Conservation (phyloP, 2,329 filamentous ascomycete genomes). For the Metarhizium anisopliae region DNA sequence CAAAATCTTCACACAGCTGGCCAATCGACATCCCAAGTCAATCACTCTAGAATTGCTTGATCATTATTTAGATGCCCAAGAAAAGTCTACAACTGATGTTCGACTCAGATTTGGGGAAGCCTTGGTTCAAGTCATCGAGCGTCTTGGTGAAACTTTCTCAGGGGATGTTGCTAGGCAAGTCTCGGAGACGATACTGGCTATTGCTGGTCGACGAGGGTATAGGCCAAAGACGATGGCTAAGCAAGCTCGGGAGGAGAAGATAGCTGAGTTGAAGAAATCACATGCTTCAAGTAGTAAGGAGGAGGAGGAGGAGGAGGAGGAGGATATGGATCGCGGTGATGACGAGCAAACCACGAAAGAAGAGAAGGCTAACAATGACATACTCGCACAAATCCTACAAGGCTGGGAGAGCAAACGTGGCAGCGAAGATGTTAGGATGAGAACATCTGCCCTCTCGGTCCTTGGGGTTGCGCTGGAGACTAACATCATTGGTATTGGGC, state of each 20-base stretch:
- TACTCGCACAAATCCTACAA: conserved; percentile 49
- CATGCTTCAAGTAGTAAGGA: conserved; percentile 35
- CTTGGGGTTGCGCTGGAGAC: conserved; percentile 51
- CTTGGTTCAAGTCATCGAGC: conserved; percentile 54
- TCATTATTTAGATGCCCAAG: conserved; percentile 55
- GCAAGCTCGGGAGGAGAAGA: conserved; percentile 41
- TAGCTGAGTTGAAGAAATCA: conserved; percentile 36
- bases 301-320: conserved; percentile 41
- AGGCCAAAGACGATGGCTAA: conserved; percentile 50
- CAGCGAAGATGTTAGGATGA: conserved; percentile 60
- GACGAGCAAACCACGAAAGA: conserved; percentile 38
- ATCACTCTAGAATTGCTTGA: conserved; percentile 56
- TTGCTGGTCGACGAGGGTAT: conserved; percentile 54
- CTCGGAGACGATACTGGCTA: conserved; percentile 49
- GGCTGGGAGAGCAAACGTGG: conserved; percentile 61
- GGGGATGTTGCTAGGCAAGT: conserved; percentile 43
- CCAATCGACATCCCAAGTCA: conserved; percentile 51
- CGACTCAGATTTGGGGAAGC: conserved; percentile 63
- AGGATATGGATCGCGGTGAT: conserved; percentile 29
- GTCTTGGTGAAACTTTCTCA: conserved; percentile 45
- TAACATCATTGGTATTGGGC: conserved; percentile 46
- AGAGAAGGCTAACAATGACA: conserved; percentile 37
- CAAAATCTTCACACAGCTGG: conserved; percentile 53
- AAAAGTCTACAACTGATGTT: conserved; percentile 50
- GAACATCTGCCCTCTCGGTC: conserved; percentile 60